Evolutionary conservation across 2,329 filamentous ascomycete species (phyloP).

Genomic region (Penicillium sp.): DNA sequence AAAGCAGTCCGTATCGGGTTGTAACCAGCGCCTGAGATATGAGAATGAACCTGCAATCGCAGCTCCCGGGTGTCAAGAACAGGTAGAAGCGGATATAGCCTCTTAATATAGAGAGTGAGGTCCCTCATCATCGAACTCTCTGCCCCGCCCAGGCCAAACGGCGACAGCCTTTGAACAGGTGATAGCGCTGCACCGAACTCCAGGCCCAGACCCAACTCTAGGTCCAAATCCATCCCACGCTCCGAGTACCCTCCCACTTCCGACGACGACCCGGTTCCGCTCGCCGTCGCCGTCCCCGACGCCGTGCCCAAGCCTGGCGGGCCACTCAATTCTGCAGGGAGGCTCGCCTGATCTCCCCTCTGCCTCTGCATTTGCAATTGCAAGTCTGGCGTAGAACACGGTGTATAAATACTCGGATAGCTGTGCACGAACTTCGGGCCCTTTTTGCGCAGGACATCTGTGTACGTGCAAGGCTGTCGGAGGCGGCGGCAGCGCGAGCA

Average conservation of each 20-base stretch:
- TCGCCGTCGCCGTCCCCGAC: not conserved
- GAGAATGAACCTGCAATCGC: not conserved
- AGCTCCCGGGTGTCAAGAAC: constrained; percentile 5
- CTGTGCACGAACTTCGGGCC: constrained; percentile 10
- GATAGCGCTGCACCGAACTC: not conserved
- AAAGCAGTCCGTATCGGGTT: not conserved
- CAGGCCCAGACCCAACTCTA: not conserved
- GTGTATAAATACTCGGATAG: constrained; percentile 2
- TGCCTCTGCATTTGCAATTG: not conserved
- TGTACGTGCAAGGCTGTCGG: constrained; percentile 10
- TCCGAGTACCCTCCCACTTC: not conserved
- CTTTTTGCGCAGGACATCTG: constrained; percentile 8
- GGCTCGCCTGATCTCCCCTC: not conserved
- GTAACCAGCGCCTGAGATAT: not conserved
- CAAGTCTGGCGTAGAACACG: not conserved
- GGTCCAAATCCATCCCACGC: not conserved
- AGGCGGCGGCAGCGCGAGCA: constrained; percentile 12
- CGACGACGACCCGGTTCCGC: not conserved
- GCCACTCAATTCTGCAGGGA: not conserved
- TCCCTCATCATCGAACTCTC: not conserved
- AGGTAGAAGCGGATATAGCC: constrained; percentile 6
- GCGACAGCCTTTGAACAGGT: not conserved
- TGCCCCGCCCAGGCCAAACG: not conserved
- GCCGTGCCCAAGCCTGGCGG: not conserved
- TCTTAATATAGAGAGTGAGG: not conserved